Conservation (phyloP, 129 eudicot species). For the Ambrosia trifida region DNA sequence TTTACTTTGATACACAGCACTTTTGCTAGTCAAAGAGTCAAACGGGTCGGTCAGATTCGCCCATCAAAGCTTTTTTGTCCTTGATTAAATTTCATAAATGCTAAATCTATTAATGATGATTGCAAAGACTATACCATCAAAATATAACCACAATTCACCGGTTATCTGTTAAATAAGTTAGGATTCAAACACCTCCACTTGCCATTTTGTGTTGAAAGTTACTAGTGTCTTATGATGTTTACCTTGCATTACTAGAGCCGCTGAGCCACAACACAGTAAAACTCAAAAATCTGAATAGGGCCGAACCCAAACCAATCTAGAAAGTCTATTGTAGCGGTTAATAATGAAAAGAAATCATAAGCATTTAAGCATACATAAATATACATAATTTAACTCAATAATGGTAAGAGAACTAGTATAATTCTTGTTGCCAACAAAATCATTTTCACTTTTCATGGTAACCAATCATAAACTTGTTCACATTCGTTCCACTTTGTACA, state of each 20-base stretch:
- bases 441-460: background rate
- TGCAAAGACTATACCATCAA: background rate
- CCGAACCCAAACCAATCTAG: background rate
- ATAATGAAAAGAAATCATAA: background rate
- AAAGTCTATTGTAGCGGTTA: background rate
- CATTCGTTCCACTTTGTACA: background rate
- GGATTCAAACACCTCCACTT: constrained; percentile 1
- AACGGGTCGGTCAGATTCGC: background rate
- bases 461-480: background rate
- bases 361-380: background rate
- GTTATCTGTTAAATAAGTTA: background rate
- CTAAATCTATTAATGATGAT: background rate
- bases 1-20: background rate
- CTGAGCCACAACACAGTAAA: background rate
- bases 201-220: background rate
- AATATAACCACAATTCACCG: background rate
- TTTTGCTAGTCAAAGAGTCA: constrained; percentile 7
- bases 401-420: background rate
- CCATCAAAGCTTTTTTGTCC: background rate
- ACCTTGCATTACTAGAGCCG: background rate
- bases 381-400: background rate
- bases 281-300: constrained; percentile 2
- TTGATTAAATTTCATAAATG: background rate
- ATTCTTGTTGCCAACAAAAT: background rate
- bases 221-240: background rate